Evolutionary conservation across 768 basidiomycete genomes (phyloP).

Genomic region (Trametopsis cervina): DNA sequence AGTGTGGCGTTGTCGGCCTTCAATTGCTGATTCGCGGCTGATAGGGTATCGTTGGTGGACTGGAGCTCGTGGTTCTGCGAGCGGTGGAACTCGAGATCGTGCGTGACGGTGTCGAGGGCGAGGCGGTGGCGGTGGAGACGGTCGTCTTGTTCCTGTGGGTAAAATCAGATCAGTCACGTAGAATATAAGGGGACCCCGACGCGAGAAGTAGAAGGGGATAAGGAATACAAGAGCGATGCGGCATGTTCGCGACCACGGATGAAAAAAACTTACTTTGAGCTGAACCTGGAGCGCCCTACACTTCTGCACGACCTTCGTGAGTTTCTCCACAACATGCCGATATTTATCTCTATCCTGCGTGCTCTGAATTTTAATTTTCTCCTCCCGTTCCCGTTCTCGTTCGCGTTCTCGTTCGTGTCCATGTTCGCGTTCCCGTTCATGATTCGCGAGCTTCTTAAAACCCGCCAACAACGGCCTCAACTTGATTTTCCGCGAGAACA

Average conservation of each 20-base stretch:
- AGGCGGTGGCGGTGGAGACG: not conserved
- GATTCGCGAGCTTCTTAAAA: not conserved
- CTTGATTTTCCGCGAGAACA: not conserved
- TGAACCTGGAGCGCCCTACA: constrained; percentile 1
- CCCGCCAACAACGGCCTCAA: not conserved
- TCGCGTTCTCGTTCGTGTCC: not conserved
- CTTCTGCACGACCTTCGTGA: not conserved
- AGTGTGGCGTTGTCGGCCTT: constrained; percentile 2
- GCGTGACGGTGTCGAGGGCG: not conserved
- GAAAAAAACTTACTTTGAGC: constrained; percentile 1
- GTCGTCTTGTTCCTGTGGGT: constrained; percentile 5
- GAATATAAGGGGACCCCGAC: too few relatives aligned
- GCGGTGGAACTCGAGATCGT: not conserved
- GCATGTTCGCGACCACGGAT: not conserved
- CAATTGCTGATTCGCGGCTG: not conserved
- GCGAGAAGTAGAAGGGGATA: not conserved
- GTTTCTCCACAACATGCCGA: not conserved
- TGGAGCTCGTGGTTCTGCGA: not conserved
- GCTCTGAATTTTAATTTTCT: not conserved
- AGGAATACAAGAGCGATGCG: not conserved
- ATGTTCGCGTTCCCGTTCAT: too few relatives aligned
- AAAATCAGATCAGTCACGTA: not conserved
- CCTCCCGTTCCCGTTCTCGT: too few relatives aligned
- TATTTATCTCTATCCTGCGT: not conserved
- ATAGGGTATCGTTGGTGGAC: not conserved